These are phyloP conservation scores for Pseudozyma sp. DNA, from an alignment of 1,284 basidiomycete genomes.

Conservation along the genomic window DNA sequence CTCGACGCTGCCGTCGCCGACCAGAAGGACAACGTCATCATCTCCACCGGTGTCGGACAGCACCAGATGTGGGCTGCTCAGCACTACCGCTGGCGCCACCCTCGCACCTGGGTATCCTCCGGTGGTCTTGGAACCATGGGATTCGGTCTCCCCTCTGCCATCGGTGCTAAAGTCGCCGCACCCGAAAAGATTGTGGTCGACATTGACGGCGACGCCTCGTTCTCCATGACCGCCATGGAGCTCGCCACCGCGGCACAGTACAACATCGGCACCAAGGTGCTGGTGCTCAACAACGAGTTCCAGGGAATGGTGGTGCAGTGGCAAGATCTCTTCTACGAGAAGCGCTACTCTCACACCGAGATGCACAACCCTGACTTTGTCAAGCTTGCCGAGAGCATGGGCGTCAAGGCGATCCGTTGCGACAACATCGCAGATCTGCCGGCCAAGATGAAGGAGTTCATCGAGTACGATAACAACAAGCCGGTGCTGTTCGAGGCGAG, in stretches of 20 bases:
- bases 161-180: slow-evolving; percentile 95
- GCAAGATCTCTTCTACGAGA: slow-evolving; percentile 97
- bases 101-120: slow-evolving; percentile 91
- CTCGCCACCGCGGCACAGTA: slow-evolving; percentile 91
- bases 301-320: slow-evolving; percentile 96
- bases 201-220: slow-evolving; percentile 96
- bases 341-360: slow-evolving; percentile 89
- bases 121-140: slow-evolving; percentile 96
- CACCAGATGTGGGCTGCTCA: slow-evolving; percentile 99
- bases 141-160: slow-evolving; percentile 91
- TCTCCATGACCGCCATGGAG: slow-evolving; percentile 99
- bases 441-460: slow-evolving; percentile 96
- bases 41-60: slow-evolving; percentile 95
- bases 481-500: slow-evolving; percentile 91
- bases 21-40: slow-evolving; percentile 86
- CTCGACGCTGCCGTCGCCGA: slow-evolving; percentile 77
- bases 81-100: slow-evolving; percentile 88
- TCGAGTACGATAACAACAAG: slow-evolving; percentile 88
- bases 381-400: slow-evolving; percentile 87
- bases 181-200: slow-evolving; percentile 94
- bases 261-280: slow-evolving; percentile 89
- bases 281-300: slow-evolving; percentile 69
- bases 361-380: slow-evolving; percentile 97
- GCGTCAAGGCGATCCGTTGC: slow-evolving; percentile 87
- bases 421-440: slow-evolving; percentile 80